Evolutionary conservation across 1,284 basidiomycete genomes (phyloP), one percentile per base, ranked within the genome.

Genomic region (Ustilago esculenta): DNA sequence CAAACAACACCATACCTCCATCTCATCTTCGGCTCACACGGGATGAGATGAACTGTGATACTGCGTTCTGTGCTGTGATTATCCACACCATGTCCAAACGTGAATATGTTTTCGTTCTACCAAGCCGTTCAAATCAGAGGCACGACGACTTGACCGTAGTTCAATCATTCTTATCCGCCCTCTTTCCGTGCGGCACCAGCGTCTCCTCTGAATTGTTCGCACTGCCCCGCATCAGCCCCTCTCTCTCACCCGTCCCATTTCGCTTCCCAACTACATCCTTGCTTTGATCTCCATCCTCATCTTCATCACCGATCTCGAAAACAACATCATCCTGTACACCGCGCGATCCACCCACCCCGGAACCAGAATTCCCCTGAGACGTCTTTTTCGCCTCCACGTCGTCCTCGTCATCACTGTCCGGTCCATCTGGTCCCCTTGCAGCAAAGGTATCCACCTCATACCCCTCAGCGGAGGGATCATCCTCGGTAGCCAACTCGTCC

Each of bases 381-480:
- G 54, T 55, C 32, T 50, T 54, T 37, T 58, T 66, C 15, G 54
- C 41, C 45, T 70, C 63, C 7, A 56, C 34, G 46, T 69, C 49
- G 34, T 75, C 73, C 20, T 72, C 65, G 18, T 72, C 72, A 15
- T 73, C 60, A 23, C 60, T 65, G 15, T 73, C 75, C 30, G 66
- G 54, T 4, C 54, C 68, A 24, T 61, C 64, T 5, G 57, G 57
- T 2, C 66, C 59, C 24, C 61, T 37, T 2, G 27, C 49, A 3
- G 70, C 66, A 43, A 82, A 54, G 83, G 76, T 89, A 88, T 82
- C 96, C 92, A 83, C 96, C 90, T 85, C 92, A 89, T 72, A 80
- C 6, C 75, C 25, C 90, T 90, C 60, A 90, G 83, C 83, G 91
- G 91, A 72, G 90, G 91, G 53, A 88, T 92, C 89, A 91, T 92